Percentiles rank a stretch among this genome's conserved stretches.
Conservation (phyloP, 2,329 filamentous ascomycete genomes). For the Penicillium capsulatum region DNA sequence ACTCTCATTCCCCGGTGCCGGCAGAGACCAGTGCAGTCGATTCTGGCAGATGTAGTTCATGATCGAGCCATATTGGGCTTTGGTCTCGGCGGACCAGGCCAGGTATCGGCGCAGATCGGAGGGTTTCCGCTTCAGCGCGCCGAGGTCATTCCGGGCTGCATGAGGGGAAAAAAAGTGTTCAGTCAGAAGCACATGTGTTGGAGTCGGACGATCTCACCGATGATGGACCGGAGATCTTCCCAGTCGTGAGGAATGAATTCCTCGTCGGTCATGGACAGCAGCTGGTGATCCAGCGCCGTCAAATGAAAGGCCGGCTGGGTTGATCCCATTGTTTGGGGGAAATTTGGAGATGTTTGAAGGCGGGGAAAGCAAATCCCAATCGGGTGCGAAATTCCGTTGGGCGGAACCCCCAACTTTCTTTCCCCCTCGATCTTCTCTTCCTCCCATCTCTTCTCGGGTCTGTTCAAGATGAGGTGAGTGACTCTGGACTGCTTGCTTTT, state of each 20-base stretch:
- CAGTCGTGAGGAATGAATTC: conserved; percentile 51
- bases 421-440: conserved; percentile 5
- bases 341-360: conserved; percentile 8
- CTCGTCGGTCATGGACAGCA: conserved; percentile 51
- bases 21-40: conserved; percentile 51
- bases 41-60: conserved; percentile 54
- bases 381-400: conserved; percentile 21
- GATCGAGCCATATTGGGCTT: conserved; percentile 53
- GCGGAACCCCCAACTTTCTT: conserved; percentile 11
- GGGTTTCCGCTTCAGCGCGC: conserved; percentile 55
- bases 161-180: conserved; percentile 11
- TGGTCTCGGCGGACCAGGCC: conserved; percentile 54
- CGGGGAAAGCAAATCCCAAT: conserved; percentile 10
- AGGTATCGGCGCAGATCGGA: conserved; percentile 57
- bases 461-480: conserved; percentile 30
- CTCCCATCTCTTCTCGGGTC: conserved; percentile 3
- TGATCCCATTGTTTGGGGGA: background rate
- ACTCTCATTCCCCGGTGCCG: conserved; percentile 3
- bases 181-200: conserved; percentile 17
- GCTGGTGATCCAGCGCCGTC: conserved; percentile 47
- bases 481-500: conserved; percentile 3
- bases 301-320: conserved; percentile 43
- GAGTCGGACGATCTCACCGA: no score
- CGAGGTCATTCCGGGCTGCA: conserved; percentile 50
- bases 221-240: conserved; percentile 50